These are phyloP conservation scores for Seiridium cupressi DNA, from an alignment of 2,329 filamentous ascomycete genomes.

Conservation along the genomic window DNA sequence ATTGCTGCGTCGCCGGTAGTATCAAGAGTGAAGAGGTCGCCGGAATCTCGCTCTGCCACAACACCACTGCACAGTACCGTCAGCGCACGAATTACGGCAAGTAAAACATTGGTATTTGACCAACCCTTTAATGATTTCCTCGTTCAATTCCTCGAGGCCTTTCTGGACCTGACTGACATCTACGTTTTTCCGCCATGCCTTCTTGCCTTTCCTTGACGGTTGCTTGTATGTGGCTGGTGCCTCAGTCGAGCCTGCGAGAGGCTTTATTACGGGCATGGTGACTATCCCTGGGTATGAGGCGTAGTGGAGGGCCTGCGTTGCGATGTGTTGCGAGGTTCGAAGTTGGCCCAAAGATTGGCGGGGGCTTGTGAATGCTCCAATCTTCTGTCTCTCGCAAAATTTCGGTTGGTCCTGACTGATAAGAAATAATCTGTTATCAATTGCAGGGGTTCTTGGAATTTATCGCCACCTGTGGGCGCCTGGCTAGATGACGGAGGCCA, in stretches of 20 bases:
- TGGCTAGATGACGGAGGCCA: background rate
- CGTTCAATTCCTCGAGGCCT: slow-evolving; percentile 79
- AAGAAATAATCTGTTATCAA: slow-evolving; percentile 8
- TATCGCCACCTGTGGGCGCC: background rate
- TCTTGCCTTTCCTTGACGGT: slow-evolving; percentile 94
- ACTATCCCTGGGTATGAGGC: background rate
- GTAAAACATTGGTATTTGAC: slow-evolving; percentile 14
- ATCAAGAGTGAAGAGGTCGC: slow-evolving; percentile 84
- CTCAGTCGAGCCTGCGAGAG: slow-evolving; percentile 45
- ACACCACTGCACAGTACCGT: slow-evolving; percentile 62
- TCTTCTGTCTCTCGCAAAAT: slow-evolving; percentile 7
- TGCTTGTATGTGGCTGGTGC: slow-evolving; percentile 83
- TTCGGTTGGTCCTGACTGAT: slow-evolving; percentile 2
- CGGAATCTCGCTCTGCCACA: slow-evolving; percentile 76
- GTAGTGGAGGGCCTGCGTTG: background rate
- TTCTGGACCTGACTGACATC: slow-evolving; percentile 83
- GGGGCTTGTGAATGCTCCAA: background rate
- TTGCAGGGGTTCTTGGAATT: background rate
- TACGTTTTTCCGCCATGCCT: slow-evolving; percentile 98
- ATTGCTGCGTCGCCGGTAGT: slow-evolving; percentile 67
- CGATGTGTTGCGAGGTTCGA: background rate
- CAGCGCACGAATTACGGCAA: background rate
- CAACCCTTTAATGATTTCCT: slow-evolving; percentile 89
- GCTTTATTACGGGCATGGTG: slow-evolving; percentile 53
- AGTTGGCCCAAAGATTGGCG: slow-evolving; percentile 1